Evolutionary conservation across 495 filamentous ascomycete genomes (phyloP), one percentile per base, ranked within the genome.

Genomic region (Amniculicola lignicola): DNA sequence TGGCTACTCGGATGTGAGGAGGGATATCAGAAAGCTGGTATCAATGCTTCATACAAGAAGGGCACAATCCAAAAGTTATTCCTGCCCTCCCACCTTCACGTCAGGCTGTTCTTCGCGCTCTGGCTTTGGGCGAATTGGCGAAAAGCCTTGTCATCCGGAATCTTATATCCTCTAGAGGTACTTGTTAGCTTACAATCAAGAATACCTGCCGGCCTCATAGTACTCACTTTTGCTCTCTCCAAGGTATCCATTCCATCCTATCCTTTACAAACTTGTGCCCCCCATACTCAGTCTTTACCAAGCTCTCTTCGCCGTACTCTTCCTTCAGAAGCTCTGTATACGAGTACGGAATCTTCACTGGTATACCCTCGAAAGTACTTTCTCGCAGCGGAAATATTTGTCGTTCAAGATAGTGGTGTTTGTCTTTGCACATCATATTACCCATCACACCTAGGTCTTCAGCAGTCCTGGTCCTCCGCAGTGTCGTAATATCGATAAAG

Each of bases 381-480:
- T 86, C 81, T 15, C 88, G 76, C 59, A 95, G 67, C 3, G 91
- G 90, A 69, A 83, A 95, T 28, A 96, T 80, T 59, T 94, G 83
- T 27, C 73, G 73, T 37, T 79, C 79, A 22, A 70, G 64, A 40
- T 79, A 83, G 19, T 70, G 69, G 61, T 85, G 82, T 9, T 62
- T 64, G 66, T 85, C 81, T 59, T 85, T 84, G 64, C 77, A 81
- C 69, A 75, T 77, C 63, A 83, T 61, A 7, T 69, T 67, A 24
- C 72, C 73, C 1, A 64, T 27, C n/a, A 66, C 41, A 9, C 76
- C 77, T 0, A 54, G 25, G 2, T 53, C 54, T 22, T 72, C 65
- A 1, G 54, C 36, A 3, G 22, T 41, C 7, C 14, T 7, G n/a
- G 41, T 35, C 21, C 70, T 72, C 46, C 79, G 68, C 16, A 84